Conservation (phyloP, 2,329 filamentous ascomycete species). For the Didymella exigua region DNA sequence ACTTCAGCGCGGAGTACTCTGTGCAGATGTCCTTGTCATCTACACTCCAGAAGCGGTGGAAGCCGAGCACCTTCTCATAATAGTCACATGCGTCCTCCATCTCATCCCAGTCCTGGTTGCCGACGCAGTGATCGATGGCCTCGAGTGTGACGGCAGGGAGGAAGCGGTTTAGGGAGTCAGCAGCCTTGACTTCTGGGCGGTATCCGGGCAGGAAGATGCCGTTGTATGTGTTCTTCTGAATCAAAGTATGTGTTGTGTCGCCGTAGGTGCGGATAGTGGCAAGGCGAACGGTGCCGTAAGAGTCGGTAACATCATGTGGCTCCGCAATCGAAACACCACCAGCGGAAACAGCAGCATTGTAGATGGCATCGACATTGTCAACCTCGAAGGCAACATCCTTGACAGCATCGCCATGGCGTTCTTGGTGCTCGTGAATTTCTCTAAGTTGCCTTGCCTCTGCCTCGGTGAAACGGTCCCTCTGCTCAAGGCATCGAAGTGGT, state of each 20-base stretch:
- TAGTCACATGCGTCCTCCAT: constrained; percentile 72
- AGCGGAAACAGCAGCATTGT: constrained; percentile 70
- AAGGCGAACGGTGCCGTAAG: constrained; percentile 70
- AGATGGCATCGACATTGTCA: constrained; percentile 83
- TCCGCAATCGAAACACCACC: constrained; percentile 67
- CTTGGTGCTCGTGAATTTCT: constrained; percentile 82
- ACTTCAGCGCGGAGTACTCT: constrained; percentile 86
- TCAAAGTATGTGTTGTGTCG: constrained; percentile 91
- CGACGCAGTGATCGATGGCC: constrained; percentile 94
- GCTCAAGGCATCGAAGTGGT: constrained; percentile 64
- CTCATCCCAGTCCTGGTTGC: constrained; percentile 94
- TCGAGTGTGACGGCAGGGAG: constrained; percentile 71
- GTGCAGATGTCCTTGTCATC: constrained; percentile 93
- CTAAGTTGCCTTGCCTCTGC: constrained; percentile 69
- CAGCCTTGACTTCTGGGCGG: constrained; percentile 56
- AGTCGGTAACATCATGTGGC: constrained; percentile 61
- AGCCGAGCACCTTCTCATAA: constrained; percentile 87
- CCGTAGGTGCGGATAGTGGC: constrained; percentile 91
- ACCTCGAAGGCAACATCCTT: constrained; percentile 97
- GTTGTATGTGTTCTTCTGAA: constrained; percentile 72
- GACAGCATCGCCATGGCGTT: constrained; percentile 88
- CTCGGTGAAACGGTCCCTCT: constrained; percentile 36
- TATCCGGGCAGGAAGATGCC: constrained; percentile 87
- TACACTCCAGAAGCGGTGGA: constrained; percentile 97
- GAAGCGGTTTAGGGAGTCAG: constrained; percentile 55